Evolutionary conservation across 2,329 filamentous ascomycete species (phyloP).

Genomic region (Penicillium brasilianum): DNA sequence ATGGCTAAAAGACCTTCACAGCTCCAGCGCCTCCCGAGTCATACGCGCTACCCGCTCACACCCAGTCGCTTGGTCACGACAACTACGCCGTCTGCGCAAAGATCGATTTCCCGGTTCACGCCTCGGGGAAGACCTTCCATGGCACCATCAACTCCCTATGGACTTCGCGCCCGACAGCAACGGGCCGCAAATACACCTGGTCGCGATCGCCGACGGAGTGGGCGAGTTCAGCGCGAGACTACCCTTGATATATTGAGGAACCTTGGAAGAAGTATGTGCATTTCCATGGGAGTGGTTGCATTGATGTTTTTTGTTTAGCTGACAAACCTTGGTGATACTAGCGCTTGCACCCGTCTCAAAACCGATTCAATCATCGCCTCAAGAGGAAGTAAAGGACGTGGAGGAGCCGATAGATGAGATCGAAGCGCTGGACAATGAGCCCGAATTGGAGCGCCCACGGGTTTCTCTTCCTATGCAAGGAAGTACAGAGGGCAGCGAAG

Average conservation of each 20-base stretch:
- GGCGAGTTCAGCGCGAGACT: slow-evolving; percentile 58
- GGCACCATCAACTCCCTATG: slow-evolving; percentile 61
- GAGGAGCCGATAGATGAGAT: slow-evolving; percentile 41
- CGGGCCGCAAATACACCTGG: slow-evolving; percentile 58
- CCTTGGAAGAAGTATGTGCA: slow-evolving; percentile 54
- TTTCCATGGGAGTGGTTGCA: background rate
- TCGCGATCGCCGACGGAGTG: slow-evolving; percentile 56
- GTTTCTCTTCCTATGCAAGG: slow-evolving; percentile 55
- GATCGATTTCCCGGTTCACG: slow-evolving; percentile 42
- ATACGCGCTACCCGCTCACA: slow-evolving; percentile 42
- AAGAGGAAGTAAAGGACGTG: slow-evolving; percentile 34
- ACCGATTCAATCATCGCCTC: slow-evolving; percentile 55
- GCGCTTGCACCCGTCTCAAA: slow-evolving; percentile 57
- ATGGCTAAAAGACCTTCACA: slow-evolving; percentile 20
- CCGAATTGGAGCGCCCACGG: slow-evolving; percentile 48
- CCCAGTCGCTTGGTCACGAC: slow-evolving; percentile 39
- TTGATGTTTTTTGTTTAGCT: slow-evolving; percentile 1
- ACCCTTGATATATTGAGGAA: slow-evolving; percentile 60
- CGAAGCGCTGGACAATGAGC: slow-evolving; percentile 56
- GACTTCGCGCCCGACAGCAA: slow-evolving; percentile 59
- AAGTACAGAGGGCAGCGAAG: slow-evolving; percentile 51
- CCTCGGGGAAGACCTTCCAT: slow-evolving; percentile 38
- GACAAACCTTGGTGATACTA: slow-evolving; percentile 27
- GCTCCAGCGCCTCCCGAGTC: slow-evolving; percentile 43
- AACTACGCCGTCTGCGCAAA: slow-evolving; percentile 40